Evolutionary conservation across 306 rosid genomes (phyloP), one percentile per base, ranked within the genome.

Genomic region (Dryas drummondii): DNA sequence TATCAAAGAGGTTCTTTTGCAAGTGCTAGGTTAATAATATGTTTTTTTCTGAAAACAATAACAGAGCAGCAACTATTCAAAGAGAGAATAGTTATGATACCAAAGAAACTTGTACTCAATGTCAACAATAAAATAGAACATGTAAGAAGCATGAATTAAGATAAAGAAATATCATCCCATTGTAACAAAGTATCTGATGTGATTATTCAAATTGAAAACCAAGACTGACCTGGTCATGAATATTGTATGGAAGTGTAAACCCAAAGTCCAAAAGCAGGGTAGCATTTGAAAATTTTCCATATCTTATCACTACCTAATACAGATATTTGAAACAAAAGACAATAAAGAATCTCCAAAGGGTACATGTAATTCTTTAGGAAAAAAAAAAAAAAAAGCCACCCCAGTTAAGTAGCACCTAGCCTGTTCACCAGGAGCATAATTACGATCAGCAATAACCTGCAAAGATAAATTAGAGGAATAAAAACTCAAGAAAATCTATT

Each of bases 211-310:
- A 68, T 47, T 76, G 59, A 73, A 75, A 74, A 69, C 46, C 58
- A 81, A 67, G 73, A 62, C 85, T 49, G 75, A 90, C 98, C 96
- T 93, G 77, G 65, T 89, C 98, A 49, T 90, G 82, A 70, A 71
- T 79, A 88, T 90, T 93, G 85, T 75, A 52, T 5, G 94, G 88
- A 72, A 93, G 81, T 45, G 97, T 79, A 85, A 93, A 93, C 78
- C 98, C 97, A 78, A 90, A 90, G 82, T 93, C 97, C 87, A 90
- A 79, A 81, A 89, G 71, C 80, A 93, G 79, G 73, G 91, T 89
- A 74, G 91, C 90, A 79, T 90, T 90, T 73, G 94, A 76, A 86
- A 90, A 90, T 55, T 90, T 89, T 71, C 98, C 98, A 60, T 90
- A 88, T 68, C 91, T 88, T 84, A 90, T 90, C 54, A 86, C 77